Percentiles rank a stretch among this genome's conserved stretches.
phyloP scores from a whole-genome alignment of 768 basidiomycete genomes.

The Tricholoma matsutake region DNA sequence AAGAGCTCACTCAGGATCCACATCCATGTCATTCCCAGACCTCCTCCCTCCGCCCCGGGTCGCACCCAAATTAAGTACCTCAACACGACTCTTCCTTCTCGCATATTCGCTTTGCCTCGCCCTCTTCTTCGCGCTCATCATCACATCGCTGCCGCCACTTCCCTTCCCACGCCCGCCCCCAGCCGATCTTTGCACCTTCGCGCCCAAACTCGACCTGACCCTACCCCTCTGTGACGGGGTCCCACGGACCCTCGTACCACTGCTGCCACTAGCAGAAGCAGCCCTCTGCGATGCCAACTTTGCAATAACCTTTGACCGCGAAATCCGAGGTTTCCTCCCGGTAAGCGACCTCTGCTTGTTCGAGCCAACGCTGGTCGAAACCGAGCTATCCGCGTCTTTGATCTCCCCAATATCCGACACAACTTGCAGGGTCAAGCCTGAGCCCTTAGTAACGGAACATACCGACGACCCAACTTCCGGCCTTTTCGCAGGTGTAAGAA shows the following conservation, averaged over 20 bases:
- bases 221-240: slow-evolving; percentile 26
- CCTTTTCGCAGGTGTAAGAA: slow-evolving; percentile 33
- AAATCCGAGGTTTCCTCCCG: slow-evolving; percentile 72
- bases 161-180: slow-evolving; percentile 29
- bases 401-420: slow-evolving; percentile 1
- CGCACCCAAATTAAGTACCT: slow-evolving; percentile 6
- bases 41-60: not conserved
- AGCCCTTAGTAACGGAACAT: not conserved
- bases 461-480: slow-evolving; percentile 16
- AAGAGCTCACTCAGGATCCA: not conserved
- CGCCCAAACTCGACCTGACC: slow-evolving; percentile 53
- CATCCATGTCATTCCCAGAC: not conserved
- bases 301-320: slow-evolving; percentile 78
- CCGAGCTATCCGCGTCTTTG: not conserved
- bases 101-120: slow-evolving; percentile 76
- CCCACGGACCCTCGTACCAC: slow-evolving; percentile 5
- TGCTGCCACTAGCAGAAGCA: slow-evolving; percentile 23
- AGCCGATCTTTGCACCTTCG: slow-evolving; percentile 34
- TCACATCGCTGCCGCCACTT: slow-evolving; percentile 33
- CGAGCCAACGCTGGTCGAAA: not conserved
- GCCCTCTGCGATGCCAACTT: slow-evolving; percentile 71
- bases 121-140: slow-evolving; percentile 69
- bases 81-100: slow-evolving; percentile 48
- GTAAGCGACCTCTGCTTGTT: slow-evolving; percentile 31
- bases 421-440: not conserved